Percentiles rank a stretch among this genome's conserved stretches.
Evolutionary conservation across 129 eudicot genomes (phyloP).

Genomic region (Chrysanthemum lavandulifolium): DNA sequence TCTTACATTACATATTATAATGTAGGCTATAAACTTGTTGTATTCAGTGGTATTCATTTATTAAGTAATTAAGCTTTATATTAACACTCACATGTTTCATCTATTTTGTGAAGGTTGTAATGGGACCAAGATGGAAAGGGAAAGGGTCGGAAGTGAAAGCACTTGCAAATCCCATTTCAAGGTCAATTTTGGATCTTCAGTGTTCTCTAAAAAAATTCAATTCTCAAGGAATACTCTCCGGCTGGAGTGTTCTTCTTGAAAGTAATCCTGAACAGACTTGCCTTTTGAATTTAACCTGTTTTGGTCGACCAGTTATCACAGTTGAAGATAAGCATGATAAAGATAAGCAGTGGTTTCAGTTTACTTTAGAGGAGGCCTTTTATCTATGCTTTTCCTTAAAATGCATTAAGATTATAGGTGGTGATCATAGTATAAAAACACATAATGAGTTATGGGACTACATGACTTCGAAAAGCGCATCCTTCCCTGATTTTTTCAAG

Average conservation of each 20-base stretch:
- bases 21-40: not conserved
- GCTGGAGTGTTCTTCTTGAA: slow-evolving; percentile 48
- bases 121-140: slow-evolving; percentile 92
- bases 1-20: not conserved
- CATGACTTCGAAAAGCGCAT: not conserved
- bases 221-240: slow-evolving; percentile 54
- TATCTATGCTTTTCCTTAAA: slow-evolving; percentile 43
- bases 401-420: slow-evolving; percentile 47
- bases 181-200: slow-evolving; percentile 43
- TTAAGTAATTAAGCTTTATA: slow-evolving; percentile 1
- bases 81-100: not conserved
- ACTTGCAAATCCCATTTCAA: slow-evolving; percentile 70
- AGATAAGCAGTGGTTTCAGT: slow-evolving; percentile 66
- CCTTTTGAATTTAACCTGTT: slow-evolving; percentile 64
- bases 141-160: slow-evolving; percentile 70
- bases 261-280: slow-evolving; percentile 52
- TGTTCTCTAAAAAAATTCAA: slow-evolving; percentile 47
- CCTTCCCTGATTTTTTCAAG: too few relatives aligned
- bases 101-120: slow-evolving; percentile 28
- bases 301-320: slow-evolving; percentile 62
- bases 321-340: slow-evolving; percentile 25
- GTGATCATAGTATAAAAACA: slow-evolving; percentile 24
- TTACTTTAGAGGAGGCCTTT: slow-evolving; percentile 66
- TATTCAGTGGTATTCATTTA: too few relatives aligned
- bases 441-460: slow-evolving; percentile 53